A percentile compares a stretch with the other conserved stretches of the same genome.
Conservation (phyloP, 2,329 filamentous ascomycete species). For the Claviceps pusilla region DNA sequence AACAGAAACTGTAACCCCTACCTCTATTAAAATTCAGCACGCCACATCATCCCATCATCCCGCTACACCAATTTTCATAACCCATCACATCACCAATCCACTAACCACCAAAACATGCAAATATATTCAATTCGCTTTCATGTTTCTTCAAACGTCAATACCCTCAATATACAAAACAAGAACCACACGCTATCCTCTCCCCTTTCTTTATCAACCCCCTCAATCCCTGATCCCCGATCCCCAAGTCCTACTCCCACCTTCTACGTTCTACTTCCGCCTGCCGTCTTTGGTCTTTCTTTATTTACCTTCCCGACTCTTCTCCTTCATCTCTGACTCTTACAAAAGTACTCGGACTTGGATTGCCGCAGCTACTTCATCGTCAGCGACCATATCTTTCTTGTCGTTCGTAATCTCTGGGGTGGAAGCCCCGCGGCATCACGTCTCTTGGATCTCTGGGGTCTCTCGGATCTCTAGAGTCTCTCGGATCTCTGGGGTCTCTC, state of each 20-base stretch:
- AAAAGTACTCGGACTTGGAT: too few species aligned
- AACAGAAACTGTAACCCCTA: too few species aligned
- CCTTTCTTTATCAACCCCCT: background rate
- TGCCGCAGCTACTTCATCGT: background rate
- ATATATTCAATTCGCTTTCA: background rate
- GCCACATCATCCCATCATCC: too few species aligned
- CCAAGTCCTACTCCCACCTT: too few species aligned
- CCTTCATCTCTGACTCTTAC: too few species aligned
- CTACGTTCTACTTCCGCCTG: background rate
- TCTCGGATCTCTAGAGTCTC: slow-evolving; percentile 13
- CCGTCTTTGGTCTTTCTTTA: background rate
- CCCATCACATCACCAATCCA: too few species aligned
- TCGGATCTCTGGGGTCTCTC: background rate
- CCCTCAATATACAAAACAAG: background rate
- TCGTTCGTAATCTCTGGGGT: slow-evolving; percentile 31
- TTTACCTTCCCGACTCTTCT: too few species aligned
- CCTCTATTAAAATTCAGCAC: too few species aligned
- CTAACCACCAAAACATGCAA: background rate
- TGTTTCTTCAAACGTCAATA: background rate
- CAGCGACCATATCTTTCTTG: slow-evolving; percentile 31
- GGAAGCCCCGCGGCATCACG: slow-evolving; percentile 27
- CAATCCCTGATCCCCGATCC: background rate
- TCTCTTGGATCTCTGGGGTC: slow-evolving; percentile 23
- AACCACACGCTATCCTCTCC: background rate
- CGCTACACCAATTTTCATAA: too few species aligned